phyloP scores from a whole-genome alignment of 2,329 filamentous ascomycete species.

The Emericellopsis cladophorae region DNA sequence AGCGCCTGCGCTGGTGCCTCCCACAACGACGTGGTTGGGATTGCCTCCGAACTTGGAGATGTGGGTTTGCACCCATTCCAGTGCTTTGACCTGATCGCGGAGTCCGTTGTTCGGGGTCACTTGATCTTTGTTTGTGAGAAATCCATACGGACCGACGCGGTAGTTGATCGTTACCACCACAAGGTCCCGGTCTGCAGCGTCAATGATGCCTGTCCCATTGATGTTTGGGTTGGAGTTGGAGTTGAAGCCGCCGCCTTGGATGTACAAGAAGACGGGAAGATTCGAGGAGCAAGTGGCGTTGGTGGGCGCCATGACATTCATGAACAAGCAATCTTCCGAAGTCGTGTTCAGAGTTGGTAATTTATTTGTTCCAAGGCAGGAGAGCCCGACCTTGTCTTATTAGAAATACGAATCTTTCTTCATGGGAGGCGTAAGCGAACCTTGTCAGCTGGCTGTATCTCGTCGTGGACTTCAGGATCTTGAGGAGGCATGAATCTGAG shows the following conservation, averaged over 20 bases:
- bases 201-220: conserved; percentile 46
- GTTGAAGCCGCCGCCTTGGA: conserved; percentile 51
- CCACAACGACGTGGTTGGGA: conserved; percentile 53
- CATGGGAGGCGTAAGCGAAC: conserved; percentile 18
- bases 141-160: conserved; percentile 62
- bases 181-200: conserved; percentile 45
- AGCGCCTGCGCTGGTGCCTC: conserved; percentile 56
- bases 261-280: conserved; percentile 49
- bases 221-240: conserved; percentile 32
- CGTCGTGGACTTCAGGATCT: conserved; percentile 37
- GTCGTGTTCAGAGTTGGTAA: conserved; percentile 12
- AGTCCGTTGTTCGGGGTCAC: conserved; percentile 56
- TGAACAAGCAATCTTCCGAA: conserved; percentile 57
- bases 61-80: conserved; percentile 58
- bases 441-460: conserved; percentile 38
- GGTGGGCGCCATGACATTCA: conserved; percentile 51
- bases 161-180: conserved; percentile 67
- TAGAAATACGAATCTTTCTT: neutral
- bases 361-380: conserved; percentile 16
- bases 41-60: conserved; percentile 58
- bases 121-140: conserved; percentile 46
- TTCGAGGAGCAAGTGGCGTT: conserved; percentile 31
- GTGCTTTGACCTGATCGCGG: conserved; percentile 54
- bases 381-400: neutral
- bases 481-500: conserved; percentile 56